phyloP scores from a whole-genome alignment of 345 rosid genomes.

The Rubroshorea leprosula region DNA sequence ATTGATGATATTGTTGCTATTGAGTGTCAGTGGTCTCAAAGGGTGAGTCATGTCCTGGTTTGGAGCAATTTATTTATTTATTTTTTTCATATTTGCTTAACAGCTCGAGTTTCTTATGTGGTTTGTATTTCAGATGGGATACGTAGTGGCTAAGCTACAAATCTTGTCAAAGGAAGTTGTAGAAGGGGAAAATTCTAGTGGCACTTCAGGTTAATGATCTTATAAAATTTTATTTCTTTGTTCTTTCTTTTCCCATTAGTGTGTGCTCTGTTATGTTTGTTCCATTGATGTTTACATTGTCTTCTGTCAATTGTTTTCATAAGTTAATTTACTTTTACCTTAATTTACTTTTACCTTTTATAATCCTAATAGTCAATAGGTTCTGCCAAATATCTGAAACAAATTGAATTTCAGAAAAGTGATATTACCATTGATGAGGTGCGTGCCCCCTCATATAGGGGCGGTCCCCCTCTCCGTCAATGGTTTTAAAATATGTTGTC shows the following conservation, averaged over 20 bases:
- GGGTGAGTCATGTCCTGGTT: conserved; percentile 39
- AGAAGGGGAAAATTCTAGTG: conserved; percentile 27
- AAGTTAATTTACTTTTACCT: too few relatives aligned
- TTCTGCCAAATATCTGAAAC: background rate
- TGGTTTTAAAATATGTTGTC: too few relatives aligned
- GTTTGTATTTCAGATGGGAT: conserved; percentile 55
- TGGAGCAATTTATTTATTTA: conserved; percentile 8
- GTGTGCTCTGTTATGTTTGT: background rate
- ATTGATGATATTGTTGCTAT: conserved; percentile 70
- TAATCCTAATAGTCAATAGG: background rate
- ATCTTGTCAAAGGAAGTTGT: conserved; percentile 36
- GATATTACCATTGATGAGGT: too few relatives aligned
- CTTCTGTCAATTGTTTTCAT: background rate
- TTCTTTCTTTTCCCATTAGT: background rate
- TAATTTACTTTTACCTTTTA: background rate
- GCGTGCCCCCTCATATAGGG: too few relatives aligned
- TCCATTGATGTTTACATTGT: background rate
- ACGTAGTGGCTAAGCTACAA: conserved; percentile 46
- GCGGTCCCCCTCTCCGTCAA: too few relatives aligned
- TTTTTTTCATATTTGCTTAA: background rate
- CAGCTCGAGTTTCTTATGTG: conserved; percentile 12
- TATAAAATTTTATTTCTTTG: conserved; percentile 4
- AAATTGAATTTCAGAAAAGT: background rate
- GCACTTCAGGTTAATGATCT: conserved; percentile 42
- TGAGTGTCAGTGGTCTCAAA: conserved; percentile 50